A percentile compares a stretch with the other conserved stretches of the same genome.
Evolutionary conservation across 805 yeast genomes (phyloP).

Genomic region (Yueomyces sinensis): DNA sequence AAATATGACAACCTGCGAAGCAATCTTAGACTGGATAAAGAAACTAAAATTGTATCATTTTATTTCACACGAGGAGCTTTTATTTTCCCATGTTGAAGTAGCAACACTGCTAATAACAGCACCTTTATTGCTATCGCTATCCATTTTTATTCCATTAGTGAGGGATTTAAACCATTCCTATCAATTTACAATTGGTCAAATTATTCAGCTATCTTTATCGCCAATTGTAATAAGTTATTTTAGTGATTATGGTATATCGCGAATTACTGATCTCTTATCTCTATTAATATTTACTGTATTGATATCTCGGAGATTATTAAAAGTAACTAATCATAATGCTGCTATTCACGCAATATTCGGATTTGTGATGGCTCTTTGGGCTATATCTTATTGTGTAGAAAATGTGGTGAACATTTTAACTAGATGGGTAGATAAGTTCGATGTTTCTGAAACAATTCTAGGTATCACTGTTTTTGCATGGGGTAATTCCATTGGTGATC

Average conservation of each 20-base stretch:
- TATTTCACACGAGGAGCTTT: not conserved
- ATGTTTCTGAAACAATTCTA: conserved; percentile 62
- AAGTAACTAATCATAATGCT: not conserved
- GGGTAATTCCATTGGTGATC: conserved; percentile 87
- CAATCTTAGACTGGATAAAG: not conserved
- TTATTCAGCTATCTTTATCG: conserved; percentile 5
- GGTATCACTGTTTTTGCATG: conserved; percentile 85
- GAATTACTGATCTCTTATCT: not conserved
- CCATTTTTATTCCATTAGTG: conserved; percentile 9
- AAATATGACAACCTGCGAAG: not conserved
- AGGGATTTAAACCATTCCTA: conserved; percentile 1
- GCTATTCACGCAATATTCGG: conserved; percentile 33
- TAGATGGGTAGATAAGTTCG: conserved; percentile 42
- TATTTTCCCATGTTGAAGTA: conserved; percentile 5
- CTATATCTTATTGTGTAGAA: conserved; percentile 38
- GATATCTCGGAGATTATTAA: not conserved
- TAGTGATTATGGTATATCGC: not conserved
- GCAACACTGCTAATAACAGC: conserved; percentile 11
- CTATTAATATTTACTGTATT: no score
- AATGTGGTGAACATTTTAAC: conserved; percentile 48
- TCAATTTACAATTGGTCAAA: conserved; percentile 3
- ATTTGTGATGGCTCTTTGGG: conserved; percentile 49
- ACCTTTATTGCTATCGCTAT: conserved; percentile 10
- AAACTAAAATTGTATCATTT: no score
- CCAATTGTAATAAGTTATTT: conserved; percentile 2